Conservation (phyloP, 2,329 filamentous ascomycete genomes). For the Pseudogymnoascus sp. region DNA sequence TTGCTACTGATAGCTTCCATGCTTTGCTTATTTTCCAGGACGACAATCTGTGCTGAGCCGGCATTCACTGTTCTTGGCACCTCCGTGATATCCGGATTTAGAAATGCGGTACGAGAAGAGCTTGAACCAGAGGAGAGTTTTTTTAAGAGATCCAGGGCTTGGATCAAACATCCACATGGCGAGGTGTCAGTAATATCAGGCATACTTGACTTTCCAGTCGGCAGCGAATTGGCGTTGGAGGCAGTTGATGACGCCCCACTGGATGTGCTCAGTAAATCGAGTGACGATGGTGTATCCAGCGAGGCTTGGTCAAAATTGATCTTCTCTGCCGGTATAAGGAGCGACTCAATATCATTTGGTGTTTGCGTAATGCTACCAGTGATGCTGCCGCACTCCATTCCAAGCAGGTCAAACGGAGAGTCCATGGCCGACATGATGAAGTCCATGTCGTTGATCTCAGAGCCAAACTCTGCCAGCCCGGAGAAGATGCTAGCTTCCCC, state of each 20-base stretch:
- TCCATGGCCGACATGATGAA: neutral
- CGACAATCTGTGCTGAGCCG: conserved; percentile 18
- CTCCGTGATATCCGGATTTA: neutral
- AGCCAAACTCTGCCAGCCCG: neutral
- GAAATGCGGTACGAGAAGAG: neutral
- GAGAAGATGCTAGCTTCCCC: neutral
- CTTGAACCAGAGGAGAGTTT: conserved; percentile 20
- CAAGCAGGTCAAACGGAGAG: neutral
- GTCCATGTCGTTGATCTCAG: neutral
- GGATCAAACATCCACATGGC: conserved; percentile 19
- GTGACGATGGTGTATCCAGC: neutral
- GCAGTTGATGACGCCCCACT: neutral
- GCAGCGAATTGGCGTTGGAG: neutral
- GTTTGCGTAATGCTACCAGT: neutral
- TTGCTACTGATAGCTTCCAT: conserved; percentile 28
- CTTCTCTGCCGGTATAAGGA: neutral
- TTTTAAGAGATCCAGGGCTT: conserved; percentile 22
- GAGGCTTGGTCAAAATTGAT: neutral
- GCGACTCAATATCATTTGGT: conserved; percentile 6
- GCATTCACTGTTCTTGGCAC: neutral
- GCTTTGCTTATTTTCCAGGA: conserved; percentile 26
- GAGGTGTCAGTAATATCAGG: neutral
- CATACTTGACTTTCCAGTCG: neutral
- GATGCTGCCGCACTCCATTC: neutral
- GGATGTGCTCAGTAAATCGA: neutral